phyloP scores from a whole-genome alignment of 768 basidiomycete genomes.

The Cystobasidium ongulense region DNA sequence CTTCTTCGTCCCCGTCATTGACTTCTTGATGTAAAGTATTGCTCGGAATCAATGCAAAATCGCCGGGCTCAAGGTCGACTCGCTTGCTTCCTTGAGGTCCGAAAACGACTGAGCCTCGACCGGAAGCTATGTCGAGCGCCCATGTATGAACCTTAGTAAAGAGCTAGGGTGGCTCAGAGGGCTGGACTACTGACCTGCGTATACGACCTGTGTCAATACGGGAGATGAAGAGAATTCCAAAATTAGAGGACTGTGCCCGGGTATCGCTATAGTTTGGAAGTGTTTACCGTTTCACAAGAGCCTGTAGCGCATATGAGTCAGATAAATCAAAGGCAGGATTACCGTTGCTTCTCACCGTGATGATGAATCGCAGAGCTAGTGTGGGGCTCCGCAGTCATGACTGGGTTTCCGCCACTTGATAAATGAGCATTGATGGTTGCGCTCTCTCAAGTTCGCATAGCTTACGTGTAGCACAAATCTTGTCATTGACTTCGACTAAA shows the following conservation, averaged over 20 bases:
- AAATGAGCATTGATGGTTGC: background rate
- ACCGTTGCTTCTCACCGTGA: background rate
- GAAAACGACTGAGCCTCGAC: conserved; percentile 35
- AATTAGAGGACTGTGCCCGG: background rate
- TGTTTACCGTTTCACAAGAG: conserved; percentile 21
- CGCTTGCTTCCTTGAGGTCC: conserved; percentile 34
- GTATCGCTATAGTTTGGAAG: background rate
- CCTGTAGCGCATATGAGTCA: background rate
- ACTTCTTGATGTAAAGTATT: conserved; percentile 37
- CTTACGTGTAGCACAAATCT: conserved; percentile 14
- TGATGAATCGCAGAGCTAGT: conserved; percentile 14
- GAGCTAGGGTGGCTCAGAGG: background rate
- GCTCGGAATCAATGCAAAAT: conserved; percentile 38
- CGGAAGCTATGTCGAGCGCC: conserved; percentile 8
- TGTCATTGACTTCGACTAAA: conserved; percentile 6
- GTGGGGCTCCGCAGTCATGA: conserved; percentile 27
- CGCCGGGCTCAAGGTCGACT: conserved; percentile 35
- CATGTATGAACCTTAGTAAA: background rate
- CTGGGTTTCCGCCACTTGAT: background rate
- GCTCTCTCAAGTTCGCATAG: background rate
- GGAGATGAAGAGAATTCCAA: background rate
- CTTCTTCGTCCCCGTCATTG: conserved; percentile 41
- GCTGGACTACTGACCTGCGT: conserved; percentile 10
- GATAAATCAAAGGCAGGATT: too few relatives aligned
- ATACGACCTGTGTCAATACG: conserved; percentile 37